Percentiles rank a stretch among this genome's conserved stretches.
phyloP scores from a whole-genome alignment of 2,329 filamentous ascomycete species.

The Ceratocystis lukuohia region DNA sequence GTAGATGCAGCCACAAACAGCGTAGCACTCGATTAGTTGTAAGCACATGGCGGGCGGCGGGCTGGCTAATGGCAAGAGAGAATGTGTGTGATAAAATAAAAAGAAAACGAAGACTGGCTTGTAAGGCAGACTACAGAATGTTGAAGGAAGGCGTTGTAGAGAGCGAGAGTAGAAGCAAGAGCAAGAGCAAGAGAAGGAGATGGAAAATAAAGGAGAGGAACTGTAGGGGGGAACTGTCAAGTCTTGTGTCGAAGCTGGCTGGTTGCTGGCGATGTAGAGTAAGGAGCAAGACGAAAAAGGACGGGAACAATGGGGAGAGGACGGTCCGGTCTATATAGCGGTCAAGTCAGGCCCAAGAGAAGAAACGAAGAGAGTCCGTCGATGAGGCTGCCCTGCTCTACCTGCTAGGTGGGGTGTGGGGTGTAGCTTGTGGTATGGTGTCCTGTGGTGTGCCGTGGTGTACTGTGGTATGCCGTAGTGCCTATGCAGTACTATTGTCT shows the following conservation, averaged over 20 bases:
- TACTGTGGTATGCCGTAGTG: neutral
- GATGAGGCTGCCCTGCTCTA: neutral
- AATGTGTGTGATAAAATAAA: neutral
- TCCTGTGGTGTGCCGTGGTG: neutral
- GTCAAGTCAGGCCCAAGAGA: neutral
- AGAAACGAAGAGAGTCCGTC: neutral
- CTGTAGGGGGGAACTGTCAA: neutral
- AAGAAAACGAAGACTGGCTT: neutral
- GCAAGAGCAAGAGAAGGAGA: conserved; percentile 10
- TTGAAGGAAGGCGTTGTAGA: neutral
- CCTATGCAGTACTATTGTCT: neutral
- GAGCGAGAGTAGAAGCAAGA: neutral
- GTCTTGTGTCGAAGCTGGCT: neutral
- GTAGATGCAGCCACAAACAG: conserved; percentile 77
- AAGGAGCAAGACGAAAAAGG: neutral
- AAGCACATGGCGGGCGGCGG: conserved; percentile 56
- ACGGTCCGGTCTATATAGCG: neutral
- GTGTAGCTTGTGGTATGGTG: neutral
- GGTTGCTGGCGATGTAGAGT: neutral
- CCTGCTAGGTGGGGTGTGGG: neutral
- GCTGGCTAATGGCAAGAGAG: neutral
- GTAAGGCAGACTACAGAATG: too few species aligned
- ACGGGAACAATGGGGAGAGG: neutral
- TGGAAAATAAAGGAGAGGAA: conserved; percentile 9
- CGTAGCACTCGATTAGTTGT: conserved; percentile 72